These are phyloP conservation scores for Hansenula lynferdii DNA, from an alignment of 1,139 yeast genomes.

Conservation along the genomic window DNA sequence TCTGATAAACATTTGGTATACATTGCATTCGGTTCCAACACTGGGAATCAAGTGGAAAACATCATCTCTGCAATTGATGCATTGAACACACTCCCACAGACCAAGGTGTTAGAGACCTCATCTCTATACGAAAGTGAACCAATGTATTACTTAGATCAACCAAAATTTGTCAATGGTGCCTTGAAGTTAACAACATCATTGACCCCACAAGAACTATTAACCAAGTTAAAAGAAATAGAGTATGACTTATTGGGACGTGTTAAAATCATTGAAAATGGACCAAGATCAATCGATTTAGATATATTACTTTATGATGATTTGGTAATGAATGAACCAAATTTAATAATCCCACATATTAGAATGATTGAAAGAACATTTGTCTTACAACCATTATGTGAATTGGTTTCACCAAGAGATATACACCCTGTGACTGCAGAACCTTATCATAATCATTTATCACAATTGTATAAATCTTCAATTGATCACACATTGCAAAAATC, in stretches of 20 bases:
- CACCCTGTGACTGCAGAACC: constrained; percentile 90
- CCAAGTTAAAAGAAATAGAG: constrained; percentile 68
- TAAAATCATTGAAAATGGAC: constrained; percentile 84
- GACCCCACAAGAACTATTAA: constrained; percentile 60
- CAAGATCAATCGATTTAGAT: constrained; percentile 86
- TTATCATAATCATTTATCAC: constrained; percentile 59
- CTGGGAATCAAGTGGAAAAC: constrained; percentile 65
- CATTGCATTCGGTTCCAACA: constrained; percentile 87
- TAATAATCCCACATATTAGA: constrained; percentile 79
- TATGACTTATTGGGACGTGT: constrained; percentile 65
- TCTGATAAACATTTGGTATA: constrained; percentile 47
- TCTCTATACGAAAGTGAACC: constrained; percentile 86
- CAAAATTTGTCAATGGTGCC: constrained; percentile 81
- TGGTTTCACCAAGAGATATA: constrained; percentile 54
- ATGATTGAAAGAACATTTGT: constrained; percentile 92
- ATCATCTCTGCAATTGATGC: constrained; percentile 53
- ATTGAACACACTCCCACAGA: constrained; percentile 36
- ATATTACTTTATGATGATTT: constrained; percentile 52
- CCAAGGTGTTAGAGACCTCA: constrained; percentile 58
- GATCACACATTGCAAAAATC: constrained; percentile 36
- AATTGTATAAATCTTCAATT: constrained; percentile 36
- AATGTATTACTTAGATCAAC: constrained; percentile 83
- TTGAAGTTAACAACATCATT: constrained; percentile 52
- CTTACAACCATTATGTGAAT: constrained; percentile 79
- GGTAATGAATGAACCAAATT: constrained; percentile 44